These are phyloP conservation scores for Silene latifolia DNA, from an alignment of 148 eudicot species.

Conservation along the genomic window DNA sequence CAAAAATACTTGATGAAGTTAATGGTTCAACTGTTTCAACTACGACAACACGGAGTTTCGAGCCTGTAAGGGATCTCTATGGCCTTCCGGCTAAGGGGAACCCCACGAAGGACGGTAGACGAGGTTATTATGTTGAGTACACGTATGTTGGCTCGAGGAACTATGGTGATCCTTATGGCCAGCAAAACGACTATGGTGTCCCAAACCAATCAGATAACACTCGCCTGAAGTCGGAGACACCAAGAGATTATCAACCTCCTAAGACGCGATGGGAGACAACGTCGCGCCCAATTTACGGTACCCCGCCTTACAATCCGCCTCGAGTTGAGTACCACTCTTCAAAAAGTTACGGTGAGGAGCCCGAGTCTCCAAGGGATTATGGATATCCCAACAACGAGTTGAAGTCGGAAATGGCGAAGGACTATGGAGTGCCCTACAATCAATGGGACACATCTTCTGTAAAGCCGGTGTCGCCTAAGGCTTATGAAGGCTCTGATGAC, in stretches of 20 bases:
- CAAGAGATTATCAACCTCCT: constrained; percentile 8
- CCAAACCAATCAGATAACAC: constrained; percentile 1
- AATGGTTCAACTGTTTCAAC: constrained; percentile 19
- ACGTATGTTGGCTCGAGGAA: background rate
- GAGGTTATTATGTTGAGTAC: constrained; percentile 14
- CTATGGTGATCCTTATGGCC: constrained; percentile 16
- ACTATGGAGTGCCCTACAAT: background rate
- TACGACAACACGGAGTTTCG: background rate
- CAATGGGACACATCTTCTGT: background rate
- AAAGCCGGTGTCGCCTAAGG: constrained; percentile 5
- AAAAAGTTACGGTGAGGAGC: background rate
- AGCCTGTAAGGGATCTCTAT: background rate
- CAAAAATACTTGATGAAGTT: constrained; percentile 31
- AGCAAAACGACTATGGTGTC: constrained; percentile 16
- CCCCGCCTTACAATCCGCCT: background rate
- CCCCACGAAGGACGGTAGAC: background rate
- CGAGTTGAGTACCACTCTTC: background rate
- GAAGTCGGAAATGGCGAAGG: background rate
- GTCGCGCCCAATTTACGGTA: background rate
- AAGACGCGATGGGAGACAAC: constrained; percentile 4
- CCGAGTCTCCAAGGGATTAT: background rate
- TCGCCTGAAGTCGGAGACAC: background rate
- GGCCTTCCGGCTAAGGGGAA: constrained; percentile 9
- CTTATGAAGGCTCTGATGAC: constrained; percentile 2
- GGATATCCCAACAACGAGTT: background rate